A percentile compares a stretch with the other conserved stretches of the same genome.
Conservation (phyloP, 192 early-diverging fungal genomes). For the Coemansia furcata region DNA sequence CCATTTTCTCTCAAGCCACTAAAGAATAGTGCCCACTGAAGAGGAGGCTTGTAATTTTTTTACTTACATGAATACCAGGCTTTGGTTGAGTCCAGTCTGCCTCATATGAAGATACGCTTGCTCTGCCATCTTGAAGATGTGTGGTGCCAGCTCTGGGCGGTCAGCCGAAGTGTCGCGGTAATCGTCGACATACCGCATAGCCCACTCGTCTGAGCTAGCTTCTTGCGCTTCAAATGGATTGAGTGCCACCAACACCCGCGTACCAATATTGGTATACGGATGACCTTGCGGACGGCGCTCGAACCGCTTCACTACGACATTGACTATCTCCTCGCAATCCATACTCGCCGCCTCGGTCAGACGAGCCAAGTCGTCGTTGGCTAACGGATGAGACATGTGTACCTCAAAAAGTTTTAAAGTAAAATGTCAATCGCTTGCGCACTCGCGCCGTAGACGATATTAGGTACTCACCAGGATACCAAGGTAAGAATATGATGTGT, state of each 20-base stretch:
- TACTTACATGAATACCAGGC: slow-evolving; percentile 60
- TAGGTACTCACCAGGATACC: not conserved
- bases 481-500: not conserved
- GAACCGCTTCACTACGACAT: slow-evolving; percentile 45
- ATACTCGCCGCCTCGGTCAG: slow-evolving; percentile 39
- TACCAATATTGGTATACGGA: slow-evolving; percentile 70
- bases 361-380: slow-evolving; percentile 46
- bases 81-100: slow-evolving; percentile 69
- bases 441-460: not conserved
- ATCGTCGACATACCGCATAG: slow-evolving; percentile 73
- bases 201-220: slow-evolving; percentile 56
- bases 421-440: not conserved
- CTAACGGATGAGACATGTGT: slow-evolving; percentile 24
- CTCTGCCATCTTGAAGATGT: slow-evolving; percentile 70
- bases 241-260: slow-evolving; percentile 67
- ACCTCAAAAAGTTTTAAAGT: not conserved
- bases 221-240: slow-evolving; percentile 62
- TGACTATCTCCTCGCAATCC: slow-evolving; percentile 46
- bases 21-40: slow-evolving; percentile 35
- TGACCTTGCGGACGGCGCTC: slow-evolving; percentile 48
- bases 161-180: slow-evolving; percentile 62
- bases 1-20: slow-evolving; percentile 1
- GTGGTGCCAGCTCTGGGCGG: slow-evolving; percentile 55
- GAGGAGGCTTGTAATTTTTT: not conserved
- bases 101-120: slow-evolving; percentile 74